Percentiles rank a stretch among this genome's conserved stretches.
Evolutionary conservation across 2,329 filamentous ascomycete species (phyloP).

Genomic region (Phialemoniopsis sp.): DNA sequence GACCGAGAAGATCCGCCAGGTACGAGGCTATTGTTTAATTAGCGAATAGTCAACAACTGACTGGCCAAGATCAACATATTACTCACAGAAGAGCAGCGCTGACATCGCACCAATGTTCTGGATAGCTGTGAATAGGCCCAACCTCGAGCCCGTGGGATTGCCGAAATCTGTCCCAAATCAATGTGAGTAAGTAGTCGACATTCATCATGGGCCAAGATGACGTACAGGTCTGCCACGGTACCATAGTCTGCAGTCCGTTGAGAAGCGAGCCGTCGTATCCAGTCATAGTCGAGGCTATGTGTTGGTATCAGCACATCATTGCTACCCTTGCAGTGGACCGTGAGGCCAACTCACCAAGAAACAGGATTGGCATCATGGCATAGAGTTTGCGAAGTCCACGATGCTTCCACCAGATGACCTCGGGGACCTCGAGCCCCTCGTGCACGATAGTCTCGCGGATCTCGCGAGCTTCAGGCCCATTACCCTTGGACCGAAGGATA

Average conservation of each 20-base stretch:
- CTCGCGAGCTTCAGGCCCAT: no score
- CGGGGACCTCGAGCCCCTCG: slow-evolving; percentile 1
- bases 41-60: no score
- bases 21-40: no score
- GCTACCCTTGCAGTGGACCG: no score
- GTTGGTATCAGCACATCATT: no score
- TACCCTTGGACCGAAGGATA: no score
- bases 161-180: not conserved
- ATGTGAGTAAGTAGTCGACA: not conserved
- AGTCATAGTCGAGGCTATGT: slow-evolving; percentile 5
- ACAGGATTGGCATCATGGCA: slow-evolving; percentile 2
- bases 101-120: slow-evolving; percentile 4
- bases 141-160: not conserved
- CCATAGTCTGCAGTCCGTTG: slow-evolving; percentile 6
- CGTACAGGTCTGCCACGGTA: slow-evolving; percentile 2
- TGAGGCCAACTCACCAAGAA: no score
- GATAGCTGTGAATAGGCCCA: slow-evolving; percentile 2
- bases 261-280: slow-evolving; percentile 8
- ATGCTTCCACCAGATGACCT: slow-evolving; percentile 3
- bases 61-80: slow-evolving; percentile 3
- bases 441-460: no score
- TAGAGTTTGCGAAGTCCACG: slow-evolving; percentile 1
- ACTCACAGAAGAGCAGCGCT: slow-evolving; percentile 1
- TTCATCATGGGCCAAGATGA: no score
- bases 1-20: no score